phyloP scores from a whole-genome alignment of 306 rosid genomes.

The Cucumis hystrix region DNA sequence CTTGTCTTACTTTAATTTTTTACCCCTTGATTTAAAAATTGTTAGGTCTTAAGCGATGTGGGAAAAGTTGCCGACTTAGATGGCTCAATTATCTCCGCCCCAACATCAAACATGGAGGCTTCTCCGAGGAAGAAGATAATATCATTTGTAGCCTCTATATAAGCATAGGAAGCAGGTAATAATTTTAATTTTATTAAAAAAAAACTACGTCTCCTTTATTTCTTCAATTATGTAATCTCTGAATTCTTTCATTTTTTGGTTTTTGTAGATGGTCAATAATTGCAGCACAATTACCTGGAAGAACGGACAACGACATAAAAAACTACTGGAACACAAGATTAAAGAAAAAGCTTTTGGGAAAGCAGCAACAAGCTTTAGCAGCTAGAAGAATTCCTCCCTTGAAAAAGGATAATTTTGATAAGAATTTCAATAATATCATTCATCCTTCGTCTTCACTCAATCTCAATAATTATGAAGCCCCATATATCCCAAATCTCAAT shows the following conservation, averaged over 20 bases:
- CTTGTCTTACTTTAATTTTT: no score
- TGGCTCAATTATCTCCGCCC: constrained; percentile 97
- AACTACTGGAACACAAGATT: constrained; percentile 94
- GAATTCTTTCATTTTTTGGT: not conserved
- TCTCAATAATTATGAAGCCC: constrained; percentile 13
- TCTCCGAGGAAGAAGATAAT: constrained; percentile 92
- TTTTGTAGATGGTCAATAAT: constrained; percentile 78
- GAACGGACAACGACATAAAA: constrained; percentile 93
- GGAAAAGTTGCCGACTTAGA: constrained; percentile 91
- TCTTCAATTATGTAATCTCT: no score
- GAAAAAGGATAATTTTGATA: constrained; percentile 23
- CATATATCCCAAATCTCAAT: constrained; percentile 29
- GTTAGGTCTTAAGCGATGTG: constrained; percentile 85
- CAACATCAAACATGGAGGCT: constrained; percentile 84
- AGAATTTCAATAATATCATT: constrained; percentile 8
- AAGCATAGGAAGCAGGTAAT: constrained; percentile 95
- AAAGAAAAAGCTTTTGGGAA: constrained; percentile 85
- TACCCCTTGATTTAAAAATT: not conserved
- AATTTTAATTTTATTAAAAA: no score
- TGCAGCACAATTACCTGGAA: constrained; percentile 88
- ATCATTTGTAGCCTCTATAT: constrained; percentile 79
- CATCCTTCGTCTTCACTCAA: not conserved
- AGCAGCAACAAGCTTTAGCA: constrained; percentile 43
- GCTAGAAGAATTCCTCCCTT: constrained; percentile 20
- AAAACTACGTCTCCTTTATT: not conserved